Conservation (phyloP, 805 yeast genomes). For the Nakazawaea populi region DNA sequence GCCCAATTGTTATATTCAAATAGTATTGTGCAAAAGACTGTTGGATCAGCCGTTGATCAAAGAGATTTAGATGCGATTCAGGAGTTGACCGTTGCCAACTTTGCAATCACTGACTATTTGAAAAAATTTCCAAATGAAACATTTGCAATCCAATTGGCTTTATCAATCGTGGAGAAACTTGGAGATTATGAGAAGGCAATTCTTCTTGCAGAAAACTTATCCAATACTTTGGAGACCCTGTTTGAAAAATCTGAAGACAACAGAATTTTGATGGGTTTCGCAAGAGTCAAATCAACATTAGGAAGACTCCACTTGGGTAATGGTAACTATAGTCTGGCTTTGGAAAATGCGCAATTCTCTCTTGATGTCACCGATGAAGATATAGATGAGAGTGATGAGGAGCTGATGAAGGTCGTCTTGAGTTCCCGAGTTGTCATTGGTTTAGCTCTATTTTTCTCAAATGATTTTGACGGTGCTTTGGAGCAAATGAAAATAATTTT, state of each 20-base stretch:
- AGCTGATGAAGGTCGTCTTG: conserved; percentile 11
- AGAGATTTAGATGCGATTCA: conserved; percentile 55
- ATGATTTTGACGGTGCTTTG: conserved; percentile 60
- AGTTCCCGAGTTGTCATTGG: conserved; percentile 47
- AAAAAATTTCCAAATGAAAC: conserved; percentile 55
- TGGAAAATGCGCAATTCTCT: conserved; percentile 54
- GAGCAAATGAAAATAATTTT: conserved; percentile 64
- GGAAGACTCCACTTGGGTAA: conserved; percentile 68
- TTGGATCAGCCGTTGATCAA: conserved; percentile 38
- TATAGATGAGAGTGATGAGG: conserved; percentile 23
- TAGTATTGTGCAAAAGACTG: conserved; percentile 42
- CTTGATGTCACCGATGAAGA: conserved; percentile 41
- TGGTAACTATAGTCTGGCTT: conserved; percentile 48
- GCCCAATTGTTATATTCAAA: conserved; percentile 71
- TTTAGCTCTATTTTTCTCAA: conserved; percentile 56
- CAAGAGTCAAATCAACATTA: conserved; percentile 58
- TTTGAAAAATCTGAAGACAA: conserved; percentile 54
- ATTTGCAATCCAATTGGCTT: conserved; percentile 49
- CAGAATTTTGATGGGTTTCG: conserved; percentile 41
- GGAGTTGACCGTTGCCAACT: conserved; percentile 59
- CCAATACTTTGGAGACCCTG: conserved; percentile 42
- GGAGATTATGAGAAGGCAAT: conserved; percentile 54
- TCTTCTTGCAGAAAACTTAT: conserved; percentile 37
- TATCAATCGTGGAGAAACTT: conserved; percentile 62
- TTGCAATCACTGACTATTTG: conserved; percentile 61